Evolutionary conservation across 441 rosid genomes (phyloP), one percentile per base, ranked within the genome.

Genomic region (Aquilaria agallochum): DNA sequence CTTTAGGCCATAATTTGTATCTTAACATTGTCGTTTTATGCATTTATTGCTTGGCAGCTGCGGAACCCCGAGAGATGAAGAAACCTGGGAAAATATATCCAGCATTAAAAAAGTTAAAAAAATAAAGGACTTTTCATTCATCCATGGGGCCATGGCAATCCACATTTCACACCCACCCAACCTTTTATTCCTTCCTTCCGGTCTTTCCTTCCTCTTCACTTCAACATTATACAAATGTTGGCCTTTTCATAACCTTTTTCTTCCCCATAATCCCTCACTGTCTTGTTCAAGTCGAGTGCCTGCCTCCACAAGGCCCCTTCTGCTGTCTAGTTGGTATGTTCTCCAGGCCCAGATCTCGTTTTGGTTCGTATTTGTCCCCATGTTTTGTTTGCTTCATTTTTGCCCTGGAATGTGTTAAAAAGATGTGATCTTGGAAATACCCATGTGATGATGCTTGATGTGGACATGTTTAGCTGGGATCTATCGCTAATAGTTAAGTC

Each of bases 141-240:
- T 40, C 9, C 45, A 40, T 40, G 45, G 81, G 80, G 71, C 79
- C 84, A 73, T 65, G 46, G 50, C 58, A 68, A 58, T 71, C 67
- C 74, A 58, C 36, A 78, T 71, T 67, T 56, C 59, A 44, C 76
- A 72, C 69, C 44, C 47, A 71, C 68, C 76, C 1, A 60, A 8
- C 75, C 60, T 72, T 56, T 60, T 61, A 36, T 31, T 68, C 64
- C 53, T 66, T 46, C 45, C 42, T 33, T 51, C 31, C 51, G 33
- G 72, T 31, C 79, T 72, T 82, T 79, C 64, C 91, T 76, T 86
- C 84, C 67, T 52, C 76, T 76, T 74, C 68, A 83, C 95, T 81
- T 13, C 76, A 67, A 75, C 57, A 50, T 20, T 30, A 27, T 49
- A 50, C 72, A 66, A 56, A 32, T 58, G 48, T 75, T 59, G 54